These are phyloP conservation scores for Tolypocladium tropicale DNA, from an alignment of 2,329 filamentous ascomycete genomes.

Conservation along the genomic window DNA sequence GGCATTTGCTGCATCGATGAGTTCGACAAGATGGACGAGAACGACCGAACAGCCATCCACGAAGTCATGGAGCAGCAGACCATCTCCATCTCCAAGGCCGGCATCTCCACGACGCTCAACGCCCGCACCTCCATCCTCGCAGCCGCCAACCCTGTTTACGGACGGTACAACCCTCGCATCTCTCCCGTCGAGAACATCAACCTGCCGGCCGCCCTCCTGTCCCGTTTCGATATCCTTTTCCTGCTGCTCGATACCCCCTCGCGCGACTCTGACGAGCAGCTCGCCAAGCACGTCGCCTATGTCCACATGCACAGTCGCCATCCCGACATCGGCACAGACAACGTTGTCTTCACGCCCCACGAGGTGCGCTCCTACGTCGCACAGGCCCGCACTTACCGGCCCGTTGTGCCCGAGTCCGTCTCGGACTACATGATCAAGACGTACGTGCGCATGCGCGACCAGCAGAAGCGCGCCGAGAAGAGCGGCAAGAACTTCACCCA, in stretches of 20 bases:
- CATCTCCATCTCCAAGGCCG: slow-evolving; percentile 71
- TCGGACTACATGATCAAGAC: slow-evolving; percentile 96
- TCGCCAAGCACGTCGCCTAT: slow-evolving; percentile 89
- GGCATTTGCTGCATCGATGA: slow-evolving; percentile 82
- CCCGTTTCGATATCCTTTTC: slow-evolving; percentile 95
- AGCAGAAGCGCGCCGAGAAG: slow-evolving; percentile 84
- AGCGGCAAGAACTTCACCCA: slow-evolving; percentile 89
- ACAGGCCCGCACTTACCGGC: slow-evolving; percentile 80
- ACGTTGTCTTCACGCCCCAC: slow-evolving; percentile 76
- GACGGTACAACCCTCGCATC: slow-evolving; percentile 93
- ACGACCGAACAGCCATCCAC: slow-evolving; percentile 72
- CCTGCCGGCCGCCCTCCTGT: slow-evolving; percentile 89
- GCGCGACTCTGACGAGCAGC: slow-evolving; percentile 81
- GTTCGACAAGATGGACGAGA: slow-evolving; percentile 85
- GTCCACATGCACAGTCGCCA: slow-evolving; percentile 97
- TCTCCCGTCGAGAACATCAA: slow-evolving; percentile 99
- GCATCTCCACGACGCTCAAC: slow-evolving; percentile 71
- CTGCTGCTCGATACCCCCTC: slow-evolving; percentile 90
- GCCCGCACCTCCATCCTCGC: slow-evolving; percentile 92
- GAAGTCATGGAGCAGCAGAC: slow-evolving; percentile 87
- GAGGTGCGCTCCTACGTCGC: slow-evolving; percentile 96
- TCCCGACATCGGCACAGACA: slow-evolving; percentile 55
- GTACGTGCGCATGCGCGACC: slow-evolving; percentile 87
- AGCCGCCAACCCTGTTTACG: slow-evolving; percentile 93
- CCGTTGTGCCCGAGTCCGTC: slow-evolving; percentile 72